Conservation (phyloP, 306 rosid genomes). For the Begonia loranthoides region DNA sequence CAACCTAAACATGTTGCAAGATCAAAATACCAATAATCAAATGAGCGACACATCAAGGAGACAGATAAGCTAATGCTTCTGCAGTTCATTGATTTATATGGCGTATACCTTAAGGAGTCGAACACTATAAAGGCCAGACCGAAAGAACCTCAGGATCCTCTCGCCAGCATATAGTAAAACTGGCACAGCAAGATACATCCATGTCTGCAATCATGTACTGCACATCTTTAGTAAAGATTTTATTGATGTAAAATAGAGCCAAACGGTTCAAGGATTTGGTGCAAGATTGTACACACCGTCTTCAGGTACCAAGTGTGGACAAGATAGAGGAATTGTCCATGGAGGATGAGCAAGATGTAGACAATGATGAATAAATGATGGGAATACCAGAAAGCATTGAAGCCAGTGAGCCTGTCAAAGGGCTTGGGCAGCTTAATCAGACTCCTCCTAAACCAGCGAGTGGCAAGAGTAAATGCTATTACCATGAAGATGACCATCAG, state of each 20-base stretch:
- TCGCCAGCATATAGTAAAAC: conserved; percentile 86
- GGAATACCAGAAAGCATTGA: conserved; percentile 98
- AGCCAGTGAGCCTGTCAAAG: conserved; percentile 81
- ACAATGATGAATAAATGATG: conserved; percentile 94
- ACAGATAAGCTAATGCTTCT: too few species aligned
- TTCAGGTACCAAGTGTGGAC: conserved; percentile 55
- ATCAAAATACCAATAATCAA: not conserved
- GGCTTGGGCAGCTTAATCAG: conserved; percentile 85
- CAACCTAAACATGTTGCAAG: conserved; percentile 41
- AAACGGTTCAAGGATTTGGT: not conserved
- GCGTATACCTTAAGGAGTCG: conserved; percentile 68
- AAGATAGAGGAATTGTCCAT: conserved; percentile 59
- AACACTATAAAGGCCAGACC: conserved; percentile 77
- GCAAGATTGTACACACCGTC: conserved; percentile 43
- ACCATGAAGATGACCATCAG: conserved; percentile 67
- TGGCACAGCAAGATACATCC: conserved; percentile 91
- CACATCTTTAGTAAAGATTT: conserved; percentile 8
- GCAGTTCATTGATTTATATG: not conserved
- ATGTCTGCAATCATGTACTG: conserved; percentile 51
- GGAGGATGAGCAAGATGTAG: conserved; percentile 67
- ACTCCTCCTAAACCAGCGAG: conserved; percentile 81
- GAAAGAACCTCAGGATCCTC: conserved; percentile 73
- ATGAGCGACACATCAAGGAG: too few species aligned
- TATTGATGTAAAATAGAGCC: not conserved
- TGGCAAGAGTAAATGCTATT: conserved; percentile 84